These are phyloP conservation scores for Sungouiozyma ichnusensis DNA, from an alignment of 805 yeast genomes.

Conservation along the genomic window DNA sequence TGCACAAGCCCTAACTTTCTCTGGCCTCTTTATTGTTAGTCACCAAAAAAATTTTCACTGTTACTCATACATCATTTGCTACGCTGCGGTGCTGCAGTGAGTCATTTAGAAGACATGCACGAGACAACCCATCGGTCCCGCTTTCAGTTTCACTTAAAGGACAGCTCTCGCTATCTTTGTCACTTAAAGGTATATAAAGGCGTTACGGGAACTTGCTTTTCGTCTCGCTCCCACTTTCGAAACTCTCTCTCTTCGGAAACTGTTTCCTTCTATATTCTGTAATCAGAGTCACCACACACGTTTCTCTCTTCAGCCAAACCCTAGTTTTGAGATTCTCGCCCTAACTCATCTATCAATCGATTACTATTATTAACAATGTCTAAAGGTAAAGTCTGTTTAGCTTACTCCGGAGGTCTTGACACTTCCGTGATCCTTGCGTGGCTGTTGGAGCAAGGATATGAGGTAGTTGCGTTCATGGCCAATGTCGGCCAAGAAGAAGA, in stretches of 20 bases:
- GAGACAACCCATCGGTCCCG: neutral
- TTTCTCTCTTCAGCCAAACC: neutral
- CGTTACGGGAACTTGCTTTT: constrained; percentile 1
- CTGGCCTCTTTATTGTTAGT: too few relatives aligned
- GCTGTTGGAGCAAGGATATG: constrained; percentile 96
- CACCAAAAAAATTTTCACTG: neutral
- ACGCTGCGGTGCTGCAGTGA: neutral
- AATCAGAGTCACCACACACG: neutral
- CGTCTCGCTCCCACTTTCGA: too few relatives aligned
- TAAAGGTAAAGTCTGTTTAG: constrained; percentile 97
- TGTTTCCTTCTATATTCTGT: neutral
- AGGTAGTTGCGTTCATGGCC: constrained; percentile 96
- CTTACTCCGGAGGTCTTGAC: constrained; percentile 98
- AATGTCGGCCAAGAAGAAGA: constrained; percentile 99
- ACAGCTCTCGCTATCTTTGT: constrained; percentile 11
- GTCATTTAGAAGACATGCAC: neutral
- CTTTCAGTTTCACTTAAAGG: constrained; percentile 5
- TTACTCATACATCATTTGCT: neutral
- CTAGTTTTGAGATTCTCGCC: neutral
- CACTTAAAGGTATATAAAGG: constrained; percentile 8
- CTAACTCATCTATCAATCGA: neutral
- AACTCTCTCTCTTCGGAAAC: constrained; percentile 1
- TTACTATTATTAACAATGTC: constrained; percentile 55
- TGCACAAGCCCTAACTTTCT: too few relatives aligned
- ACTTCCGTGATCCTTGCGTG: constrained; percentile 97